Conservation (phyloP, 805 yeast species). For the Danielia oregonensis region DNA sequence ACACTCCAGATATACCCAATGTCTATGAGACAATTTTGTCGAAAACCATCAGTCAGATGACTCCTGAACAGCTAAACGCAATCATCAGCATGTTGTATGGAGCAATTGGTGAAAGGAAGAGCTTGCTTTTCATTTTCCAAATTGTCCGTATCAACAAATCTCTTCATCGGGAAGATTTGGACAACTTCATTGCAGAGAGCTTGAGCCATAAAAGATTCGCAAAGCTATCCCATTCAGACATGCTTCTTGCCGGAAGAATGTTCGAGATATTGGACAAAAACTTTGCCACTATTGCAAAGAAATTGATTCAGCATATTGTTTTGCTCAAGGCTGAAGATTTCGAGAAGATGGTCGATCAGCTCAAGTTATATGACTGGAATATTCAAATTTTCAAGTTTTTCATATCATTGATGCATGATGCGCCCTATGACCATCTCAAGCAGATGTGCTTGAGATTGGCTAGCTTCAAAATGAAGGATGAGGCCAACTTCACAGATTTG, state of each 20-base stretch:
- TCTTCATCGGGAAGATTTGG: conserved; percentile 9
- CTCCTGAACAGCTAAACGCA: conserved; percentile 10
- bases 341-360: conserved; percentile 14
- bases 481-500: conserved; percentile 15
- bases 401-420: conserved; percentile 29
- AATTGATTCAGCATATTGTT: conserved; percentile 31
- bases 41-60: conserved; percentile 2
- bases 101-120: conserved; percentile 17
- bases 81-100: conserved; percentile 13
- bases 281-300: conserved; percentile 28
- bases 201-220: conserved; percentile 19
- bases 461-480: conserved; percentile 13
- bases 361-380: conserved; percentile 28
- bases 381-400: conserved; percentile 29
- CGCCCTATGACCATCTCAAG: conserved; percentile 30
- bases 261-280: conserved; percentile 17
- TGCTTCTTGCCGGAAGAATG: conserved; percentile 18
- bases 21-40: conserved; percentile 10
- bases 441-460: conserved; percentile 23
- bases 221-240: conserved; percentile 14
- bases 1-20: conserved; percentile 5
- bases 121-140: conserved; percentile 17
- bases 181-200: conserved; percentile 13
- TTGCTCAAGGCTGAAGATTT: conserved; percentile 25
- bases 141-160: conserved; percentile 10